Base-by-base conservation (phyloP, 2,329 filamentous ascomycete species). In the Harringtonia aguacate region DNA sequence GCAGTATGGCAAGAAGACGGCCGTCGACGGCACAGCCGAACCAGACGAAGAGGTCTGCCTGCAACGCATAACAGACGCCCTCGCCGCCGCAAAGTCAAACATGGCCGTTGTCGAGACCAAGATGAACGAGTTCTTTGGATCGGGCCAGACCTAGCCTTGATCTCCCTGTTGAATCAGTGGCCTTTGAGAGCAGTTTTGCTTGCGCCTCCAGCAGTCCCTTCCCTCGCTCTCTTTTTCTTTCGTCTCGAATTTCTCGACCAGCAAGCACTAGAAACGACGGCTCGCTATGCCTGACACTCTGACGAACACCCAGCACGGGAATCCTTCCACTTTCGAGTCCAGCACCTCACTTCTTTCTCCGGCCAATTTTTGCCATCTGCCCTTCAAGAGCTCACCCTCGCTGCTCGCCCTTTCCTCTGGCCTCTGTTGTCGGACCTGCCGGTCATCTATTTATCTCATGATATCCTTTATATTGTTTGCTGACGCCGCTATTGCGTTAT, bases 1-100 rank as follows among this genome's bases (percentile, higher is more conserved):
- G 64, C 84, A 94, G 58, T 94, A 81, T 61, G 90, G 90, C 53
- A 84, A 84, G 56, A 72, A 76, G 56, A 86, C 89, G 64, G 88
- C 90, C 54, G 77, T 86, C 48, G 81, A 84, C 36, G 88, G 88
- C 35, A 73, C 70, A 7, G 66, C 70, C 45, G 79, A 86, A 58
- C 66, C 69, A 2, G 79, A 94, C 55, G 71, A 81, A 47, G 68
- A 79, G 3, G 66, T 78, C 39, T 87, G 82, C 55, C 69, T 95
- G 30, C 63, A 74, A 49, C 78, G 77, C 48, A 86, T 94, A 56
- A 70, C 70, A 52, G 75, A 79, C 36, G 86, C 81, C 8, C 73
- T 97, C 50, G 67, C 69, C 38, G 69, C 75, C 37, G 84, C 87
- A 48, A 88, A 89, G 69, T 62, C 68, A 48, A 88, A 94, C 56